These are phyloP conservation scores for Jatropha multifida DNA, from an alignment of 441 rosid genomes.

Conservation along the genomic window DNA sequence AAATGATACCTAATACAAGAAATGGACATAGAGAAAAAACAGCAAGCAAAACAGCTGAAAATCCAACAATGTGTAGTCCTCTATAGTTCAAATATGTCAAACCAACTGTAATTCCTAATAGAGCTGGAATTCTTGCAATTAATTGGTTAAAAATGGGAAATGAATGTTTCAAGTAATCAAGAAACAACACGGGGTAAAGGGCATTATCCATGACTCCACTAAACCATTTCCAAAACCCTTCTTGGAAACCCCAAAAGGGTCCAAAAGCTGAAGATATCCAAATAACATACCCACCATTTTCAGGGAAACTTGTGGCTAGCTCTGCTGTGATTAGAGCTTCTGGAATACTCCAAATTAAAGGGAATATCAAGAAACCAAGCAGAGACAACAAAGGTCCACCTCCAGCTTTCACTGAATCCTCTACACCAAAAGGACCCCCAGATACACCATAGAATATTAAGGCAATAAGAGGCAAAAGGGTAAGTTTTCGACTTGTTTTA, in stretches of 20 bases:
- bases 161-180: constrained; percentile 89
- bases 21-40: constrained; percentile 78
- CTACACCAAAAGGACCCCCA: constrained; percentile 97
- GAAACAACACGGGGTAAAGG: constrained; percentile 81
- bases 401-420: constrained; percentile 82
- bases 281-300: constrained; percentile 87
- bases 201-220: constrained; percentile 99
- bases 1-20: constrained; percentile 60
- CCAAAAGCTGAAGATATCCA: constrained; percentile 97
- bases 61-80: constrained; percentile 84
- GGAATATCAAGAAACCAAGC: constrained; percentile 81
- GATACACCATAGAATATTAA: constrained; percentile 89
- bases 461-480: constrained; percentile 73
- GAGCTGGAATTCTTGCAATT: constrained; percentile 75
- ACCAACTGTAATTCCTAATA: constrained; percentile 67
- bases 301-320: constrained; percentile 92
- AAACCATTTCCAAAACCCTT: constrained; percentile 97
- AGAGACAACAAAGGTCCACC: constrained; percentile 87
- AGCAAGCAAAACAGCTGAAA: constrained; percentile 68
- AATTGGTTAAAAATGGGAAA: constrained; percentile 57
- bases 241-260: constrained; percentile 94
- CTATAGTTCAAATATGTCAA: constrained; percentile 87
- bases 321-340: constrained; percentile 95
- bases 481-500: constrained; percentile 60
- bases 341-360: constrained; percentile 87